Conservation (phyloP, 352 stramenopile genomes). For the Phytopythium chamaehyphon region DNA sequence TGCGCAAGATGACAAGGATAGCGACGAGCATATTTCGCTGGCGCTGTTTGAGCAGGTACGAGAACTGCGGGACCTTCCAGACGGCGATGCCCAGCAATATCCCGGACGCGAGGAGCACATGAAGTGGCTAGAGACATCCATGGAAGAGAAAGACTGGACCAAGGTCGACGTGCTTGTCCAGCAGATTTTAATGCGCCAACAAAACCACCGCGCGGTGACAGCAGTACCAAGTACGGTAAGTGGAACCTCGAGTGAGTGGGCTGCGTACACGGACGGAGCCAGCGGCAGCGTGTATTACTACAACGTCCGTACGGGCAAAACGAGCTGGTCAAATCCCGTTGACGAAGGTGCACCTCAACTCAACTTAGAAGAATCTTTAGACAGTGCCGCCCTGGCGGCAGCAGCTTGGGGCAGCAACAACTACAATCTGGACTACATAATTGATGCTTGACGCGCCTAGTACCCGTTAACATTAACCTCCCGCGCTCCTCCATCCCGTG, state of each 20-base stretch:
- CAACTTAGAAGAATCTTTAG: neutral
- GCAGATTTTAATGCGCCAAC: constrained; percentile 64
- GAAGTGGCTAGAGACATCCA: constrained; percentile 62
- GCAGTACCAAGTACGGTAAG: neutral
- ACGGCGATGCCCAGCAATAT: constrained; percentile 36
- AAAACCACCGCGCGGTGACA: constrained; percentile 31
- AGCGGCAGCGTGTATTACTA: constrained; percentile 37
- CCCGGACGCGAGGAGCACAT: constrained; percentile 55
- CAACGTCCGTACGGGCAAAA: constrained; percentile 29
- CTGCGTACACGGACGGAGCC: constrained; percentile 21
- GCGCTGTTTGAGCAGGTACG: constrained; percentile 49
- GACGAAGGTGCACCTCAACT: constrained; percentile 2
- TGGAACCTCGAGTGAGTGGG: constrained; percentile 9
- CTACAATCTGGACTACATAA: neutral
- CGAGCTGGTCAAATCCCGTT: constrained; percentile 17
- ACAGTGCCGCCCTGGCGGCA: neutral
- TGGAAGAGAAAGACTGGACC: constrained; percentile 51
- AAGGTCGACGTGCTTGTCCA: constrained; percentile 69
- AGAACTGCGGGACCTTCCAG: constrained; percentile 32
- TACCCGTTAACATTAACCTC: neutral
- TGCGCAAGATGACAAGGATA: constrained; percentile 42
- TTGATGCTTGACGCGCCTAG: neutral
- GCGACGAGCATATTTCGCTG: constrained; percentile 56
- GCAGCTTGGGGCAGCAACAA: constrained; percentile 1
- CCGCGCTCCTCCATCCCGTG: too few species aligned